These are phyloP conservation scores for Cubamyces sp. DNA, from an alignment of 768 basidiomycete species.

Conservation along the genomic window DNA sequence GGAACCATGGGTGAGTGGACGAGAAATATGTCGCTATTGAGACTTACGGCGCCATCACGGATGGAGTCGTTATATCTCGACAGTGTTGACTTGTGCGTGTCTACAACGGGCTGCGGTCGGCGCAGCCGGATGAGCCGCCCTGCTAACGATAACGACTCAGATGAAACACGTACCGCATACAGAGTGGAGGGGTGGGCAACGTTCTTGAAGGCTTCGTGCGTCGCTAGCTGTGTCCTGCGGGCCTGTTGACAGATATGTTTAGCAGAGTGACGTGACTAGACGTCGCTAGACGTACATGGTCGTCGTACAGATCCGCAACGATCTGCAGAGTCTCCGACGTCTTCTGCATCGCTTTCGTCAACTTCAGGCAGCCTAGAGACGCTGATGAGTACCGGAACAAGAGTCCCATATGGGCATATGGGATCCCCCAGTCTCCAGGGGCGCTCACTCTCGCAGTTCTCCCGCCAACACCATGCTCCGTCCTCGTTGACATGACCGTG, in stretches of 20 bases:
- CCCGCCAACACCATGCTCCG: constrained; percentile 89
- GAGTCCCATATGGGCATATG: no score
- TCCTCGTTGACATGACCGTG: constrained; percentile 65
- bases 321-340: constrained; percentile 72
- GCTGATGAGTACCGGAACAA: background rate
- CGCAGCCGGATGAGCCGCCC: background rate
- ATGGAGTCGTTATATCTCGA: constrained; percentile 64
- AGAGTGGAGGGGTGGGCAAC: constrained; percentile 75
- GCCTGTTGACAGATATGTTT: constrained; percentile 50
- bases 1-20: background rate
- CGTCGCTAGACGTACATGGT: constrained; percentile 55
- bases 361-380: constrained; percentile 65
- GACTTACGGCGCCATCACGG: constrained; percentile 40
- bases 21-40: background rate
- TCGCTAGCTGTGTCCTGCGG: constrained; percentile 67
- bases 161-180: constrained; percentile 57
- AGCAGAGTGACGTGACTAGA: background rate
- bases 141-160: no score
- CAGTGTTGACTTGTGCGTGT: constrained; percentile 74
- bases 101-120: constrained; percentile 58
- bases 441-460: constrained; percentile 65
- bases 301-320: constrained; percentile 79
- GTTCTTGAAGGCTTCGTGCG: constrained; percentile 75
- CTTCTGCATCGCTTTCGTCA: constrained; percentile 80
- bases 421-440: no score